Base-by-base conservation (phyloP, 176 grass and related monocot genomes). In the Eleusine indica region DNA sequence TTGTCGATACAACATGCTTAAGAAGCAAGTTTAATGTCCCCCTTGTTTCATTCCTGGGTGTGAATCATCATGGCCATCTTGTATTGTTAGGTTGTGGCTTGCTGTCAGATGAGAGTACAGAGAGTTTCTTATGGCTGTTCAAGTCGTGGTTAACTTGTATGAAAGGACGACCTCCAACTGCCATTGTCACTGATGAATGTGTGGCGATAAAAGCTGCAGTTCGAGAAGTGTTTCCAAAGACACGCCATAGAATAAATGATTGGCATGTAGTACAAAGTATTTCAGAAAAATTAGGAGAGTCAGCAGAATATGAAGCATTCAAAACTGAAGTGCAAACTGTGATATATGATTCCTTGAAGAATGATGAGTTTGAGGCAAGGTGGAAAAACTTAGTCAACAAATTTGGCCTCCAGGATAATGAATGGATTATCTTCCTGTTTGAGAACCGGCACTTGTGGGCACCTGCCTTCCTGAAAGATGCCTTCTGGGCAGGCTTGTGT, bases 101-200 rank as follows among this genome's bases (percentile, higher is more conserved):
- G 79, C 87, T 94, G 82, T 89, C 92, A 3, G 90, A 94, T 86
- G 93, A 92, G 88, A 90, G 89, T 35, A 82, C 90, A 49, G 93
- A 91, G 86, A 94, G 88, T 82, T 86, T 88, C 51, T 77, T 92
- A 13, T 94, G 93, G 90, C 63, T 94, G 73, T 83, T 94, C 71
- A 94, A 86, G 82, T 81, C 90, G 4, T 94, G 93, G 90, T 64
- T 87, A 81, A 86, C 85, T 74, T 94, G 92, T 84, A 94, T 94
- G 83, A 78, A 84, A 41, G 89, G 89, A 69, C 41, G 39, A 43
- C 38, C 76, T 75, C 90, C 93, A 60, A 80, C 48, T 83, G 93
- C 85, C 38, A 77, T 94, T 68, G 86, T 94, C 76, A 92, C 90
- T 21, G 93, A 90, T 80, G 89, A 94, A 17, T 83, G 66, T 22